phyloP scores from a whole-genome alignment of 331 rosid species.

The Acacia concinna region DNA sequence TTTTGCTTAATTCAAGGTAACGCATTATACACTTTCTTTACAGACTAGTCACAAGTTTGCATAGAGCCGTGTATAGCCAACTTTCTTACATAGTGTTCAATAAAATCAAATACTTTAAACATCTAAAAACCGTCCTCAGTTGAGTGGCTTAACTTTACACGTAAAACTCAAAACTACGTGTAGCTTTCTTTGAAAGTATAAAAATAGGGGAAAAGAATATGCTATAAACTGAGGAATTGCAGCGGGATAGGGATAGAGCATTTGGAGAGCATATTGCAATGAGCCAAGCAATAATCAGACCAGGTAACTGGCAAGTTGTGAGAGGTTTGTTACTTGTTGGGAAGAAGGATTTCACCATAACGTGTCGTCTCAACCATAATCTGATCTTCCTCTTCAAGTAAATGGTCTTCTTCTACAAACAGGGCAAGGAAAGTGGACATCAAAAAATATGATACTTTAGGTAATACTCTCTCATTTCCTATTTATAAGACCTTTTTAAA shows the following conservation, averaged over 20 bases:
- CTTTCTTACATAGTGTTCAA: not conserved
- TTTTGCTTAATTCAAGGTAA: not conserved
- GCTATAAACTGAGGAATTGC: conserved; percentile 19
- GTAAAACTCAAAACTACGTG: conserved; percentile 23
- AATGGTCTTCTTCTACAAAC: conserved; percentile 9
- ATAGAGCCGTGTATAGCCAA: not conserved
- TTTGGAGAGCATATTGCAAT: not conserved
- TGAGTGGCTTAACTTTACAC: not conserved
- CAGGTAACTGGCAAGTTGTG: conserved; percentile 19
- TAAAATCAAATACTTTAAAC: conserved; percentile 5
- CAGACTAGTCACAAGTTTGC: conserved; percentile 5
- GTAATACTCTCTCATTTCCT: not conserved
- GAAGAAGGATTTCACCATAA: not conserved
- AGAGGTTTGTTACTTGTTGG: conserved; percentile 17
- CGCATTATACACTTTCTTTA: not conserved
- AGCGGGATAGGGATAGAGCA: conserved; percentile 4
- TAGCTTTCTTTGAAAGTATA: conserved; percentile 1
- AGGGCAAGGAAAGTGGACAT: conserved; percentile 7
- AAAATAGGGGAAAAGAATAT: not conserved
- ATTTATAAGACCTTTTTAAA: no score
- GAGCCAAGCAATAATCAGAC: not conserved
- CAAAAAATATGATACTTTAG: conserved; percentile 8
- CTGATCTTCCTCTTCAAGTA: conserved; percentile 12
- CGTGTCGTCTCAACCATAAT: conserved; percentile 15
- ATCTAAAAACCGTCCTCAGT: not conserved